A percentile compares a stretch with the other conserved stretches of the same genome.
Conservation (phyloP, 2,329 filamentous ascomycete genomes). For the Cercospora janseana region DNA sequence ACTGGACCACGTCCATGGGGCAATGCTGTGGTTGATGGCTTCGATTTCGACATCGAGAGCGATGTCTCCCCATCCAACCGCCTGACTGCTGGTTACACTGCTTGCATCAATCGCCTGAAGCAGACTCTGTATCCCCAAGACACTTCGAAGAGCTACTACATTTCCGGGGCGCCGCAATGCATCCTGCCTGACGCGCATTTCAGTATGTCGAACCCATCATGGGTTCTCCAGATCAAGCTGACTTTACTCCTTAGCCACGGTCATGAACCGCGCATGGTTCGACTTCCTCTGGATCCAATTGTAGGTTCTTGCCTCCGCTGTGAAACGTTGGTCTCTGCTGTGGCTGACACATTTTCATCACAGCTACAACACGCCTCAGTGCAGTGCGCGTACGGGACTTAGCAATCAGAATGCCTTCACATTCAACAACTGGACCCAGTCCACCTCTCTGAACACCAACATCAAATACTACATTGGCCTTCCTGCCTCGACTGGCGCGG, state of each 20-base stretch:
- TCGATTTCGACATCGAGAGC: conserved; percentile 53
- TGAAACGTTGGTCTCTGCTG: not conserved
- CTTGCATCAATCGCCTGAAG: conserved; percentile 51
- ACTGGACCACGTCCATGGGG: conserved; percentile 47
- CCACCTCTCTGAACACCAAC: conserved; percentile 46
- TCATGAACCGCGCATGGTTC: conserved; percentile 42
- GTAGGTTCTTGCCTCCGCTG: too few relatives aligned
- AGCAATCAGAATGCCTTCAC: conserved; percentile 34
- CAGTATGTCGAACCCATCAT: too few relatives aligned
- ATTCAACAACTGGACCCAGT: conserved; percentile 32
- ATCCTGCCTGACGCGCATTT: conserved; percentile 48
- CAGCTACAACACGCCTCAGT: conserved; percentile 47
- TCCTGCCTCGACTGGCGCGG: conserved; percentile 33
- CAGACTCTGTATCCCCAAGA: conserved; percentile 39
- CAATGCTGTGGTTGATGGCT: conserved; percentile 51
- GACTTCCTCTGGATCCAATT: conserved; percentile 50
- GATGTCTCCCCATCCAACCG: conserved; percentile 34
- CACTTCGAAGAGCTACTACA: conserved; percentile 45
- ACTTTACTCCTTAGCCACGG: too few relatives aligned
- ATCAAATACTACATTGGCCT: conserved; percentile 58
- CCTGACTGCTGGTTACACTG: conserved; percentile 39
- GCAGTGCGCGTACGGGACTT: conserved; percentile 48
- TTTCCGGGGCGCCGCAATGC: conserved; percentile 52
- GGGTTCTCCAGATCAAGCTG: too few relatives aligned
- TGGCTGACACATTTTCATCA: not conserved